These are phyloP conservation scores for Fistulinella staudtii DNA, from an alignment of 1,284 basidiomycete genomes.

Conservation along the genomic window DNA sequence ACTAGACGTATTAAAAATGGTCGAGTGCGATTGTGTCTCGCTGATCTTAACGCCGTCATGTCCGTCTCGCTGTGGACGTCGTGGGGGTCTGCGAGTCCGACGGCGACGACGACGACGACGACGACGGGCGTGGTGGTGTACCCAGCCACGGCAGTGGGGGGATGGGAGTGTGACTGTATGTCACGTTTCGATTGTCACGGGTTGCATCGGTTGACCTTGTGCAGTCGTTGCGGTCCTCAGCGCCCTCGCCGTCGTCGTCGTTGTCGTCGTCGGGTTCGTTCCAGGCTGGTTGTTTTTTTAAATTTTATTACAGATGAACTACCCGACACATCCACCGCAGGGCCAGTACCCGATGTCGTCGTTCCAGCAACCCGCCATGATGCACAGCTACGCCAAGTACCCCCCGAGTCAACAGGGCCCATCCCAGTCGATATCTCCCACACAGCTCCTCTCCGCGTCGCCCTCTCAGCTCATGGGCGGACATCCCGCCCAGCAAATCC, in stretches of 20 bases:
- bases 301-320: conserved; percentile 22
- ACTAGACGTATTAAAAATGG: not conserved
- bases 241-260: not conserved
- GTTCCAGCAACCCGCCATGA: conserved; percentile 15
- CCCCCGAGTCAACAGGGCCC: conserved; percentile 5
- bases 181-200: conserved; percentile 24
- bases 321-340: conserved; percentile 20
- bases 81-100: not conserved
- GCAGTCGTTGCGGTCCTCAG: not conserved
- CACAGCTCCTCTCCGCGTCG: conserved; percentile 19
- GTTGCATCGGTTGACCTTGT: conserved; percentile 16
- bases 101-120: not conserved
- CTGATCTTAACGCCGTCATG: conserved; percentile 12
- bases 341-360: conserved; percentile 23
- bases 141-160: conserved; percentile 9
- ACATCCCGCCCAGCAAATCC: conserved; percentile 11
- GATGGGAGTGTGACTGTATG: conserved; percentile 19
- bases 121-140: not conserved
- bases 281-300: not conserved
- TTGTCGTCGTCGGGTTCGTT: conserved; percentile 2
- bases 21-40: conserved; percentile 1
- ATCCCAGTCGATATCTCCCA: conserved; percentile 25
- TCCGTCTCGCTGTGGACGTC: not conserved
- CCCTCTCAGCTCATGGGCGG: conserved; percentile 24
- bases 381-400: conserved; percentile 21